These are phyloP conservation scores for Xylaria sp. DNA, from an alignment of 2,329 filamentous ascomycete genomes.

Conservation along the genomic window DNA sequence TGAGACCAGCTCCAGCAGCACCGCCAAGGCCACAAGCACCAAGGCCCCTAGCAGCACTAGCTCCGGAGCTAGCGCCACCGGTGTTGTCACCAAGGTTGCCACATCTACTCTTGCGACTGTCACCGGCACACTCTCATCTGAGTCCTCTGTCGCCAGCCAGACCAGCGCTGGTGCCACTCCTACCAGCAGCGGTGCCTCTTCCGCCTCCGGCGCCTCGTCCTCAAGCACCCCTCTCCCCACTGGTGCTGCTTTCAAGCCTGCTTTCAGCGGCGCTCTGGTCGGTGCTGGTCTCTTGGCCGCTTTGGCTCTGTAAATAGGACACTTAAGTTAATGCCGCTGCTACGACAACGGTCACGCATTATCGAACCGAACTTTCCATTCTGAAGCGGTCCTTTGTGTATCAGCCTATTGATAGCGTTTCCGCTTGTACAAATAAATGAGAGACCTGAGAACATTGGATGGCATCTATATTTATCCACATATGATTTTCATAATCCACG, in stretches of 20 bases:
- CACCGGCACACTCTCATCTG: slow-evolving; percentile 18
- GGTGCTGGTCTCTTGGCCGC: slow-evolving; percentile 45
- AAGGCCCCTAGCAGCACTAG: slow-evolving; percentile 39
- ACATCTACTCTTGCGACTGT: slow-evolving; percentile 43
- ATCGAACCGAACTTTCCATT: slow-evolving; percentile 42
- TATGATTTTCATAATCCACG: slow-evolving; percentile 47
- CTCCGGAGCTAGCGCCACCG: slow-evolving; percentile 5
- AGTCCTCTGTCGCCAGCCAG: slow-evolving; percentile 16
- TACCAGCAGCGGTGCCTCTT: slow-evolving; percentile 22
- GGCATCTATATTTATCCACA: slow-evolving; percentile 24
- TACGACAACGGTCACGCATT: slow-evolving; percentile 22
- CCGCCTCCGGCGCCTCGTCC: slow-evolving; percentile 14
- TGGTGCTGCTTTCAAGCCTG: slow-evolving; percentile 42
- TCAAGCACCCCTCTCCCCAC: slow-evolving; percentile 32
- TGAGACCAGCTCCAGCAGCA: slow-evolving; percentile 32
- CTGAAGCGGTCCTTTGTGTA: slow-evolving; percentile 40
- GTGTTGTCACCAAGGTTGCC: slow-evolving; percentile 27
- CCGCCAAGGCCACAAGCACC: slow-evolving; percentile 35
- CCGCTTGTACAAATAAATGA: slow-evolving; percentile 28
- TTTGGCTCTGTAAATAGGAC: slow-evolving; percentile 43
- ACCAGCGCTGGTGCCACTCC: slow-evolving; percentile 29
- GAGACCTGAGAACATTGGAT: slow-evolving; percentile 28
- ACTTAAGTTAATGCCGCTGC: slow-evolving; percentile 18
- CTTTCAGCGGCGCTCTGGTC: slow-evolving; percentile 42
- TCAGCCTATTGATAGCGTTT: slow-evolving; percentile 36